phyloP scores from a whole-genome alignment of 208 protist genomes.

The Strigomonas galati region DNA sequence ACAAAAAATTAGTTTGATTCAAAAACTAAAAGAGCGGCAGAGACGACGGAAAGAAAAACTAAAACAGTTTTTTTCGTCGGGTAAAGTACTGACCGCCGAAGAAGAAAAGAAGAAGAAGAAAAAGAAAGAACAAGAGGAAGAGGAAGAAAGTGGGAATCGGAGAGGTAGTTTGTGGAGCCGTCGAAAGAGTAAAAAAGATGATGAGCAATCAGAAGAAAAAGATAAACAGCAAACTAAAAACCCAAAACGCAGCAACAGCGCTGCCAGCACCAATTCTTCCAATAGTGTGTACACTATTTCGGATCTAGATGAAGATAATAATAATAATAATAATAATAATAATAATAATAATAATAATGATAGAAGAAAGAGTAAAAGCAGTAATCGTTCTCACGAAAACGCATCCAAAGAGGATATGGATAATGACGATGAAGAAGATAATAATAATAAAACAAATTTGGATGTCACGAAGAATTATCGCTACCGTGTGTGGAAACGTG shows the following conservation, averaged over 20 bases:
- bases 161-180: not conserved
- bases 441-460: no score
- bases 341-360: slow-evolving; percentile 8
- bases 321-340: no score
- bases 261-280: no score
- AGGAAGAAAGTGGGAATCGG: not conserved
- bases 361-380: slow-evolving; percentile 2
- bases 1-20: no score
- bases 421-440: not conserved
- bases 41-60: not conserved
- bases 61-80: not conserved
- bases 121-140: not conserved
- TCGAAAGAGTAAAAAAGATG: slow-evolving; percentile 8
- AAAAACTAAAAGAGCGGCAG: slow-evolving; percentile 26
- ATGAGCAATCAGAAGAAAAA: slow-evolving; percentile 1
- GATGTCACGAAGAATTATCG: slow-evolving; percentile 14
- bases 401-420: not conserved
- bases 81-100: not conserved
- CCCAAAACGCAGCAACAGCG: no score
- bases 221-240: slow-evolving; percentile 7
- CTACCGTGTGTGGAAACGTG: slow-evolving; percentile 48
- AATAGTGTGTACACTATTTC: no score
- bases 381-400: no score
- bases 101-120: slow-evolving; percentile 8
- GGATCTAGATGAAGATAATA: no score